Conservation (phyloP, 257 asterid genomes). For the Gynochthodes officinalis region DNA sequence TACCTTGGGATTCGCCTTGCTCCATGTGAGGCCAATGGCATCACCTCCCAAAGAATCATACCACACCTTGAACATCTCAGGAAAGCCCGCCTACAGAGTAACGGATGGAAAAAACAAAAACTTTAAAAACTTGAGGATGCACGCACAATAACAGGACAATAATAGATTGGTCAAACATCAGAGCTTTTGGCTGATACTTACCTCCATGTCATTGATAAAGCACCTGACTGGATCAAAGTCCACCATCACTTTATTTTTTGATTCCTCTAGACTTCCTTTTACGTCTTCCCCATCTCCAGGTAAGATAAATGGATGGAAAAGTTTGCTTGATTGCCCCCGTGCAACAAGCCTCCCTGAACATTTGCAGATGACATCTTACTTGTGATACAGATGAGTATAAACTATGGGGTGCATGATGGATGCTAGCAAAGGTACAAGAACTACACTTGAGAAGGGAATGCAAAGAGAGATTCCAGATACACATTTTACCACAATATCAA, state of each 20-base stretch:
- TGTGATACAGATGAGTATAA: not conserved
- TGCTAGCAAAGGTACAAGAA: not conserved
- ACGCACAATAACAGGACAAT: not conserved
- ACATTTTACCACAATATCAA: not conserved
- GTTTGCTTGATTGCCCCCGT: conserved; percentile 65
- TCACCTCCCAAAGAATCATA: conserved; percentile 90
- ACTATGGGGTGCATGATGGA: not conserved
- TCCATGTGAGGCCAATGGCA: conserved; percentile 85
- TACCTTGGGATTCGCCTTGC: conserved; percentile 57
- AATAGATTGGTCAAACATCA: not conserved
- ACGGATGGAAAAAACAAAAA: conserved; percentile 12
- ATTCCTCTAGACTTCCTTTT: conserved; percentile 47
- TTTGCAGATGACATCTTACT: not conserved
- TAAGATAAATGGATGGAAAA: conserved; percentile 64
- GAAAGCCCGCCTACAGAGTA: conserved; percentile 58
- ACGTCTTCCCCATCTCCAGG: conserved; percentile 46
- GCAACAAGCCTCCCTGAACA: conserved; percentile 55
- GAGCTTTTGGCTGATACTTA: conserved; percentile 28
- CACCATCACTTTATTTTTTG: conserved; percentile 75
- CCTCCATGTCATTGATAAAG: conserved; percentile 72
- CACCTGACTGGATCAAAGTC: conserved; percentile 76
- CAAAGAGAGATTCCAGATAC: not conserved
- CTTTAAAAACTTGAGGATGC: not conserved
- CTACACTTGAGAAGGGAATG: not conserved
- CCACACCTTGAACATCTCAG: conserved; percentile 78